Conservation (phyloP, 441 rosid species). For the Rhodomyrtus psidioides region DNA sequence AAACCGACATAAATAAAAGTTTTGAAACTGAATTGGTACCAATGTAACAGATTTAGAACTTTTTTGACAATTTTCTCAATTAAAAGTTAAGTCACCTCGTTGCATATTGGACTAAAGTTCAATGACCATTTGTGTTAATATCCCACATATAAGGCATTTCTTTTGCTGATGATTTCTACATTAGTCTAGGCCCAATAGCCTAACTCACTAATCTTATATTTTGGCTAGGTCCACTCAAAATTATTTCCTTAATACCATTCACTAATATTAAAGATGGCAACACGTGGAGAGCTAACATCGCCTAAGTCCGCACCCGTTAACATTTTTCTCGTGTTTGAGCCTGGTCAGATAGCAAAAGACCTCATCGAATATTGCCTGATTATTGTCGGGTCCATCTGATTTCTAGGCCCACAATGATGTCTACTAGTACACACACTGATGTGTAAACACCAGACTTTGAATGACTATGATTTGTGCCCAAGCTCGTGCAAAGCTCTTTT, state of each 20-base stretch:
- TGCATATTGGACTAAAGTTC: too few relatives aligned
- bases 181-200: background rate
- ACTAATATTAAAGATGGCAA: background rate
- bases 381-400: background rate
- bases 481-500: too few relatives aligned
- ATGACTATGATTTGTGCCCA: too few relatives aligned
- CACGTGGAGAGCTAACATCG: background rate
- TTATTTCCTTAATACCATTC: background rate
- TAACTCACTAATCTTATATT: background rate
- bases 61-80: too few relatives aligned
- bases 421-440: background rate
- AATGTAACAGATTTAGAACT: too few relatives aligned
- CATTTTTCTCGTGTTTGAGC: background rate
- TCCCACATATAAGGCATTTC: too few relatives aligned
- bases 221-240: background rate
- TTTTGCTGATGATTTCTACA: background rate
- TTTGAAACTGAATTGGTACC: too few relatives aligned
- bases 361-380: rapidly evolving
- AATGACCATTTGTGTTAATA: too few relatives aligned
- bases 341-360: background rate
- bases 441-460: background rate
- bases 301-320: background rate
- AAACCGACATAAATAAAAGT: too few relatives aligned
- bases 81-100: too few relatives aligned
- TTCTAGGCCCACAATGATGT: background rate